Conservation (phyloP, 257 asterid species). For the Ilex aquifolium region DNA sequence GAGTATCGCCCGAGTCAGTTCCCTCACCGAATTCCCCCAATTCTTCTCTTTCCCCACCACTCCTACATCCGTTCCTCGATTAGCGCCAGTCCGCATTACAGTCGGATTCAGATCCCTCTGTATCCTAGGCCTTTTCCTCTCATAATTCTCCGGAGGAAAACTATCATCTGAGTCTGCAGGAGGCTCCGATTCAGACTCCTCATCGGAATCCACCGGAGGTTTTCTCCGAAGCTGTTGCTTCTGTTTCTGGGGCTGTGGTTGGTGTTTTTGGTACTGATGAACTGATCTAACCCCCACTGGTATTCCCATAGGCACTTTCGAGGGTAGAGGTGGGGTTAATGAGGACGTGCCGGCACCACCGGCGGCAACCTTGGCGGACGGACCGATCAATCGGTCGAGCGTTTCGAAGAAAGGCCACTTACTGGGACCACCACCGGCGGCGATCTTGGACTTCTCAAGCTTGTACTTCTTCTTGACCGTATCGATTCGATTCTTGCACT, state of each 20-base stretch:
- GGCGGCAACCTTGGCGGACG: slow-evolving; percentile 26
- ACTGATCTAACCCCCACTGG: slow-evolving; percentile 36
- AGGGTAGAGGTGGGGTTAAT: not conserved
- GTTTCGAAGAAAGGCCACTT: slow-evolving; percentile 61
- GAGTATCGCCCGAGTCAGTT: slow-evolving; percentile 54
- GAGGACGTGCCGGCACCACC: slow-evolving; percentile 4
- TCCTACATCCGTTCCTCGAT: not conserved
- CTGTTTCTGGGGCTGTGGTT: slow-evolving; percentile 9
- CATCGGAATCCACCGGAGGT: slow-evolving; percentile 29
- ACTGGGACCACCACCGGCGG: slow-evolving; percentile 49
- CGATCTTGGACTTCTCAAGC: slow-evolving; percentile 76
- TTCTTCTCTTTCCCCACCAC: slow-evolving; percentile 21
- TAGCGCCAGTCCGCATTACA: not conserved
- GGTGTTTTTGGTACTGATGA: slow-evolving; percentile 19
- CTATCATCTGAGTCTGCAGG: slow-evolving; percentile 58
- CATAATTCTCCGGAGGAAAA: slow-evolving; percentile 41
- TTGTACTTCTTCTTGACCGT: slow-evolving; percentile 91
- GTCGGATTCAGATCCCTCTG: slow-evolving; percentile 15
- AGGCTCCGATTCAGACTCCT: slow-evolving; percentile 50
- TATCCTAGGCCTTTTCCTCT: slow-evolving; percentile 38
- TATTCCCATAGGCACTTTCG: slow-evolving; percentile 36
- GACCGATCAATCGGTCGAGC: slow-evolving; percentile 65
- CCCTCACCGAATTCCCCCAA: slow-evolving; percentile 55
- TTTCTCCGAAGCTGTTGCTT: slow-evolving; percentile 28
- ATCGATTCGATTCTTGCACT: slow-evolving; percentile 91